phyloP scores from a whole-genome alignment of 2,329 filamentous ascomycete genomes.

The Remersonia thermophila region DNA sequence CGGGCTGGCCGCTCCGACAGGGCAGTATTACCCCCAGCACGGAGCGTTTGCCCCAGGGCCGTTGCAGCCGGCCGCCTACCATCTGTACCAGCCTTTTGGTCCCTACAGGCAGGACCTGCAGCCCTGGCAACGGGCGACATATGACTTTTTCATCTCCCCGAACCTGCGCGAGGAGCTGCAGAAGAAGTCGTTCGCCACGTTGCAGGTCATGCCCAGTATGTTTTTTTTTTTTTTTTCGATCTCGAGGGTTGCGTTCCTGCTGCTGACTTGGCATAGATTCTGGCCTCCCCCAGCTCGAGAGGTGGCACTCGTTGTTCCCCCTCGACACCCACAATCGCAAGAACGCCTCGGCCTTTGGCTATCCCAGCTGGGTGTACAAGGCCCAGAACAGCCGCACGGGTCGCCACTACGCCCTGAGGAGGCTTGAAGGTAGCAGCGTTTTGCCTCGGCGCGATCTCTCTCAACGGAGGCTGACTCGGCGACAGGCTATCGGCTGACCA shows the following conservation, averaged over 20 bases:
- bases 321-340: slow-evolving; percentile 73
- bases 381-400: slow-evolving; percentile 81
- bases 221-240: slow-evolving; percentile 19
- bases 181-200: slow-evolving; percentile 72
- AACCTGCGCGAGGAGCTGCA: slow-evolving; percentile 78
- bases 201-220: slow-evolving; percentile 71
- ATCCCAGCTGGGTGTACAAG: slow-evolving; percentile 91
- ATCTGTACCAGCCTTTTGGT: slow-evolving; percentile 80
- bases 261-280: slow-evolving; percentile 21
- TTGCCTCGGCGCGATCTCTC: no score
- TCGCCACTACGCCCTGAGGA: slow-evolving; percentile 72
- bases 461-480: no score
- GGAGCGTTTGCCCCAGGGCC: slow-evolving; percentile 35
- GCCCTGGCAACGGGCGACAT: slow-evolving; percentile 73
- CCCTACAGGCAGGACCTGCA: slow-evolving; percentile 70
- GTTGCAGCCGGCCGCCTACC: slow-evolving; percentile 67
- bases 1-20: slow-evolving; percentile 41
- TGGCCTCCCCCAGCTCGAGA: slow-evolving; percentile 61
- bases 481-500: slow-evolving; percentile 63
- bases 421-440: slow-evolving; percentile 65
- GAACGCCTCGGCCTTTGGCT: slow-evolving; percentile 69
- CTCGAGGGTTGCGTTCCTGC: neutral
- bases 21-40: slow-evolving; percentile 55
- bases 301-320: slow-evolving; percentile 85
- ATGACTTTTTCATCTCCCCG: slow-evolving; percentile 87